phyloP scores from a whole-genome alignment of 2,329 filamentous ascomycete genomes.

The Fusarium nurragi region DNA sequence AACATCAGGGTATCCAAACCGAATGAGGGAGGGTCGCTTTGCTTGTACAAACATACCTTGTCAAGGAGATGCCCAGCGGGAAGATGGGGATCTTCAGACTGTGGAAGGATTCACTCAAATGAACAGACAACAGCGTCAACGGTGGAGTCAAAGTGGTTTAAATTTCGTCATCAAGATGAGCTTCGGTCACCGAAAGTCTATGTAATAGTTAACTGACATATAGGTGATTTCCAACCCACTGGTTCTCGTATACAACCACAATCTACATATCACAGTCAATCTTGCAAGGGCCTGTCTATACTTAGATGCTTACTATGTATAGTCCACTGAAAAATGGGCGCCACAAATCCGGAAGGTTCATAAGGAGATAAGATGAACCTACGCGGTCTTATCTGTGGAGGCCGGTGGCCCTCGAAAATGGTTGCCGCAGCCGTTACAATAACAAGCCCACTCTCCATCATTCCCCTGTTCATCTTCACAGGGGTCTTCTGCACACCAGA shows the following conservation, averaged over 20 bases:
- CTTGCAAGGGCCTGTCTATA: conserved; percentile 29
- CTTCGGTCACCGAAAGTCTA: conserved; percentile 28
- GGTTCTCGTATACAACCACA: conserved; percentile 36
- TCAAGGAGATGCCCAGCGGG: not conserved
- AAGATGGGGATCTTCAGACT: conserved; percentile 9
- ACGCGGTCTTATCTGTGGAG: conserved; percentile 12
- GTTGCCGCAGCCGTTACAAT: conserved; percentile 28
- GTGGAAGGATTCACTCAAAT: not conserved
- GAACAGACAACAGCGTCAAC: not conserved
- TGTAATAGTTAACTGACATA: conserved; percentile 35
- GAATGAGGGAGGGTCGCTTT: not conserved
- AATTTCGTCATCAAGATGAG: conserved; percentile 23
- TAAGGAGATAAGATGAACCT: conserved; percentile 9
- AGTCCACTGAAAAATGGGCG: not conserved
- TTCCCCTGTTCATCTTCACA: conserved; percentile 18
- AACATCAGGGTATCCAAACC: conserved; percentile 4
- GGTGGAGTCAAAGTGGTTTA: conserved; percentile 6
- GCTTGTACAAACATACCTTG: not conserved
- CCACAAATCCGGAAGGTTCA: conserved; percentile 14
- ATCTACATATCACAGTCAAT: conserved; percentile 35
- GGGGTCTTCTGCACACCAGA: conserved; percentile 27
- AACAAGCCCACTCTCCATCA: conserved; percentile 27
- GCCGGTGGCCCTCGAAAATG: conserved; percentile 6
- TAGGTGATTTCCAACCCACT: conserved; percentile 29
- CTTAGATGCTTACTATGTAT: conserved; percentile 28